Evolutionary conservation across 1,284 basidiomycete species (phyloP).

Genomic region (Marasmius sp.): DNA sequence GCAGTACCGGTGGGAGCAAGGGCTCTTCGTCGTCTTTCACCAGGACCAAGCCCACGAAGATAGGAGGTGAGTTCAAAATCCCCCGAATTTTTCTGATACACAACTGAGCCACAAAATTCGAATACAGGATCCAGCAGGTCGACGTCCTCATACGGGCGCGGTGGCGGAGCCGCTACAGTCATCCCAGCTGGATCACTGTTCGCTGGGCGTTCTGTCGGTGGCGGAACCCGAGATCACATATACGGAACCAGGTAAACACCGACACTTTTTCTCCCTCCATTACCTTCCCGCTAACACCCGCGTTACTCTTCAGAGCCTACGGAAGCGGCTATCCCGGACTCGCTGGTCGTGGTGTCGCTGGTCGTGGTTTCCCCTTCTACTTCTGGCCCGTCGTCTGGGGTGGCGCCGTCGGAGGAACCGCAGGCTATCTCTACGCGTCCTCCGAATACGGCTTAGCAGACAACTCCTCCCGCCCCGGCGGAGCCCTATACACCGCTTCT

Average conservation of each 20-base stretch:
- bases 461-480: slow-evolving; percentile 60
- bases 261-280: neutral
- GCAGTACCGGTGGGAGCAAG: no score
- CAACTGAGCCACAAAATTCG: no score
- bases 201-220: slow-evolving; percentile 22
- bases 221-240: slow-evolving; percentile 34
- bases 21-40: no score
- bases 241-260: slow-evolving; percentile 32
- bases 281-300: neutral
- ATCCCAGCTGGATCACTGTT: neutral
- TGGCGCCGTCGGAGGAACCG: slow-evolving; percentile 31
- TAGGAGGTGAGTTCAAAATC: no score
- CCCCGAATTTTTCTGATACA: no score
- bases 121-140: neutral
- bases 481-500: slow-evolving; percentile 46
- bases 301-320: slow-evolving; percentile 37
- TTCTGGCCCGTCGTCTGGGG: slow-evolving; percentile 64
- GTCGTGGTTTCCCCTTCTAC: slow-evolving; percentile 51
- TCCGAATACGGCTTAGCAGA: slow-evolving; percentile 53
- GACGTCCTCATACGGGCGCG: neutral
- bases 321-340: slow-evolving; percentile 61
- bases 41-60: no score
- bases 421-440: slow-evolving; percentile 39
- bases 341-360: slow-evolving; percentile 40
- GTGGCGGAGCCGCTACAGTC: neutral